Evolutionary conservation across 2,329 filamentous ascomycete genomes (phyloP).

Genomic region (Dactylonectria estremocensis): DNA sequence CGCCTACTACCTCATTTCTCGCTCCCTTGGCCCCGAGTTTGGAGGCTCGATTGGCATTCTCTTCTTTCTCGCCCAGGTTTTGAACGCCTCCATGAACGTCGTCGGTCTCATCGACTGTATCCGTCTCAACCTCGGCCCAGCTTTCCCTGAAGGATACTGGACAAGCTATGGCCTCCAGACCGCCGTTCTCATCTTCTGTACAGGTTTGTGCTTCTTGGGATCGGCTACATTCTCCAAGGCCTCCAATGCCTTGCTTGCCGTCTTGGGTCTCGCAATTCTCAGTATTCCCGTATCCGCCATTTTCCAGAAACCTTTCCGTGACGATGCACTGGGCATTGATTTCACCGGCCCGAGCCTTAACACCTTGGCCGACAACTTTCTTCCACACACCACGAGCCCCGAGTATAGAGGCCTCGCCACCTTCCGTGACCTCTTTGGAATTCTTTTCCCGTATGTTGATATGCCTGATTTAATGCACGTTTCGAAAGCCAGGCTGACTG

Average conservation of each 20-base stretch:
- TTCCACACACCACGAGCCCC: slow-evolving; percentile 77
- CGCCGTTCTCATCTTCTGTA: slow-evolving; percentile 78
- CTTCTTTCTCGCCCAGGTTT: slow-evolving; percentile 90
- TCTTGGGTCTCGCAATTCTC: slow-evolving; percentile 80
- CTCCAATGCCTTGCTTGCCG: slow-evolving; percentile 81
- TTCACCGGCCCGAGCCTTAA: slow-evolving; percentile 83
- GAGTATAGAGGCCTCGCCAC: slow-evolving; percentile 75
- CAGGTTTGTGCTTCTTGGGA: slow-evolving; percentile 82
- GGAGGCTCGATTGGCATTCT: slow-evolving; percentile 90
- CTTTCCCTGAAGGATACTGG: slow-evolving; percentile 82
- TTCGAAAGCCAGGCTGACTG: slow-evolving; percentile 44
- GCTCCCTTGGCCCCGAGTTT: slow-evolving; percentile 89
- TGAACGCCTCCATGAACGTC: slow-evolving; percentile 90
- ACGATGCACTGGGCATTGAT: slow-evolving; percentile 73
- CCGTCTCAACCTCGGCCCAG: slow-evolving; percentile 78
- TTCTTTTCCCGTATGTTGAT: slow-evolving; percentile 77
- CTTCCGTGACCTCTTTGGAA: slow-evolving; percentile 88
- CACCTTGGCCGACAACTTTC: slow-evolving; percentile 82
- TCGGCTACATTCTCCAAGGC: slow-evolving; percentile 85
- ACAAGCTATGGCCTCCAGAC: slow-evolving; percentile 84
- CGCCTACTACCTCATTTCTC: slow-evolving; percentile 90
- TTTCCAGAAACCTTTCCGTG: slow-evolving; percentile 77
- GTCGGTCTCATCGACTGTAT: slow-evolving; percentile 90
- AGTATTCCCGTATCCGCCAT: slow-evolving; percentile 88
- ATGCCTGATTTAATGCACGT: not conserved